A percentile compares a stretch with the other conserved stretches of the same genome.
phyloP scores from a whole-genome alignment of 2,329 filamentous ascomycete species.

The Cordyceps cicadae region DNA sequence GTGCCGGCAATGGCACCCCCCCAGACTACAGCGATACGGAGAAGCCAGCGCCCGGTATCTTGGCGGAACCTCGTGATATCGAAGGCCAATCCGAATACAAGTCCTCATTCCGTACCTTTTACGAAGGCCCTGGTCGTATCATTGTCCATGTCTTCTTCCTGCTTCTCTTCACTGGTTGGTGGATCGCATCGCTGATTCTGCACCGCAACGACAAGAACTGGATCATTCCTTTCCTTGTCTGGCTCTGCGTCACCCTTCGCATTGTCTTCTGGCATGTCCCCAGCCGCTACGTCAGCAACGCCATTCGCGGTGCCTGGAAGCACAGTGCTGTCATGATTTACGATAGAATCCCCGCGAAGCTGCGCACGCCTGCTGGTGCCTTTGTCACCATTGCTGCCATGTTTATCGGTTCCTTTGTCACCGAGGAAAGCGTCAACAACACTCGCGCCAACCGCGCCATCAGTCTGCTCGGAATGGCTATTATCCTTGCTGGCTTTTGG shows the following conservation, averaged over 20 bases:
- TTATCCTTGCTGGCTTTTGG: constrained; percentile 63
- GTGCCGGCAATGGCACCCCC: constrained; percentile 17
- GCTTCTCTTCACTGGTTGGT: constrained; percentile 52
- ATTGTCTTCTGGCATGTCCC: constrained; percentile 68
- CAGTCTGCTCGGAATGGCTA: constrained; percentile 67
- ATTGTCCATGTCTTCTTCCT: constrained; percentile 39
- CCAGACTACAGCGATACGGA: constrained; percentile 34
- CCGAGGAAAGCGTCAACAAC: constrained; percentile 64
- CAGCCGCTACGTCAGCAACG: constrained; percentile 55
- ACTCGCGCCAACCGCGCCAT: constrained; percentile 72
- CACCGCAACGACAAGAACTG: constrained; percentile 68
- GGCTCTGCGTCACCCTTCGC: constrained; percentile 64
- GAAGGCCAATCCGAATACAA: constrained; percentile 17
- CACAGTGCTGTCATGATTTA: constrained; percentile 53
- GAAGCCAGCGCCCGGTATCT: constrained; percentile 26
- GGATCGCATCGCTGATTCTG: constrained; percentile 65
- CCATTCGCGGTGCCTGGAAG: constrained; percentile 60
- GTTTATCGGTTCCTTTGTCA: constrained; percentile 68
- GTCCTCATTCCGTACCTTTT: constrained; percentile 27
- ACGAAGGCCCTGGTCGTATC: constrained; percentile 34
- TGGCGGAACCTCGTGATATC: constrained; percentile 20
- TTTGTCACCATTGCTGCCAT: constrained; percentile 60
- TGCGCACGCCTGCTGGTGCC: constrained; percentile 56
- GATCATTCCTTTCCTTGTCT: constrained; percentile 77
- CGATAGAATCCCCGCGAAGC: constrained; percentile 55